Evolutionary conservation across 225 moss, liverwort and hornwort species (phyloP).

Genomic region (Rhytidiadelphus loreus): DNA sequence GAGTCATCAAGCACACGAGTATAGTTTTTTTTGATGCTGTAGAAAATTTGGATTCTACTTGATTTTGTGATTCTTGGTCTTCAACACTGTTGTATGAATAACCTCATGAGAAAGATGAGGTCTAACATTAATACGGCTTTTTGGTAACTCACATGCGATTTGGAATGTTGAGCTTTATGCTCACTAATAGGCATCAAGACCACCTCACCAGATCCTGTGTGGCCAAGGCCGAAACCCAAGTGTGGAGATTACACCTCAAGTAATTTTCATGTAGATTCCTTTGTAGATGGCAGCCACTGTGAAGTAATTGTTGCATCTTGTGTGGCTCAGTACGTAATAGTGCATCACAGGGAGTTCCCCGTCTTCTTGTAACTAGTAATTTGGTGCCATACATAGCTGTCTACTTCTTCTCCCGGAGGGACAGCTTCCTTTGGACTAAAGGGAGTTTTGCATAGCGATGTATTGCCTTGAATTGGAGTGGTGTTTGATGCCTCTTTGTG

Average conservation of each 20-base stretch:
- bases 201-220: slow-evolving; percentile 42
- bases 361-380: too few relatives aligned
- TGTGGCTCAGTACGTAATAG: slow-evolving; percentile 40
- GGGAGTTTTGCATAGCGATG: too few relatives aligned
- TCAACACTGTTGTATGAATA: not conserved
- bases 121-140: not conserved
- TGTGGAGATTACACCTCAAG: slow-evolving; percentile 19
- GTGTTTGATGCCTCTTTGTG: too few relatives aligned
- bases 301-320: slow-evolving; percentile 55
- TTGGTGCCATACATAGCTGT: too few relatives aligned
- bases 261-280: slow-evolving; percentile 47
- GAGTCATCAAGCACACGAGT: not conserved
- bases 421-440: too few relatives aligned
- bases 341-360: not conserved
- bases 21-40: not conserved
- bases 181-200: slow-evolving; percentile 81
- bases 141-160: not conserved
- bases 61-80: not conserved
- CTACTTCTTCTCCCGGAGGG: too few relatives aligned
- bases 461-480: too few relatives aligned
- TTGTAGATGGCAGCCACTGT: slow-evolving; percentile 39
- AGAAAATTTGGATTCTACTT: not conserved
- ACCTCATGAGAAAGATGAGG: not conserved
- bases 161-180: slow-evolving; percentile 39
- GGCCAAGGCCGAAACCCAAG: slow-evolving; percentile 39